Evolutionary conservation across 1,139 yeast genomes (phyloP), one percentile per base, ranked within the genome.

Genomic region (Zygotorulaspora mrakii): DNA sequence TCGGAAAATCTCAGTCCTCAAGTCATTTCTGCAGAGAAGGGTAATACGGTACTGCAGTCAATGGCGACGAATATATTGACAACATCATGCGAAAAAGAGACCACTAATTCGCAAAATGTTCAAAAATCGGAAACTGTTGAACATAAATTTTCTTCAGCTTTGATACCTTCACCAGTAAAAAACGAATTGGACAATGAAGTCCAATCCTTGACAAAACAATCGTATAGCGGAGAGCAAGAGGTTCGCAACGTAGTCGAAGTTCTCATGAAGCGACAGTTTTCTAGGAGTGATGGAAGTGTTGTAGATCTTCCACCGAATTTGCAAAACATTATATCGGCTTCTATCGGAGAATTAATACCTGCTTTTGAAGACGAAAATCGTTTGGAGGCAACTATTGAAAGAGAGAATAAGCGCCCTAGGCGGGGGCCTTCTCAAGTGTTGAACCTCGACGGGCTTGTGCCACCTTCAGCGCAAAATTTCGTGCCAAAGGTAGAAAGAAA

Each of bases 401-500:
- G 39, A 33, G 30, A 46, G 28, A 23, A 42, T 11, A 42, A 39
- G 27, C 46, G 43, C 17, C 37, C 39, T 17, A 37, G 42, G 12
- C 39, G 35, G 21, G 40, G 40, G n/a, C 47, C 45, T 9, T 39
- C 47, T 5, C 55, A 52, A n/a, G 48, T 49, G 4, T 35, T 57
- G 20, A 57, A 57, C 32, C 29, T 57, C 13, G 62, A 57, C 41
- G 62, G 59, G 2, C 36, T 54, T n/a, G 52, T 52, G 4, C 57
- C 57, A 10, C 61, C 59, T 11, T 26, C 39, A 6, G 34, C 34
- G 4, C 17, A 23, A 7, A 30, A 23, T 6, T 16, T 37, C 12
- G 27, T 36, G 2, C 35, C 48, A 10, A 44, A 40, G 29, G 33
- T 40, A 13, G 67, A 69, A 3, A 56, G 66, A 7, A 66, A 63